phyloP scores from a whole-genome alignment of 306 rosid genomes.

The Luffa acutangula region DNA sequence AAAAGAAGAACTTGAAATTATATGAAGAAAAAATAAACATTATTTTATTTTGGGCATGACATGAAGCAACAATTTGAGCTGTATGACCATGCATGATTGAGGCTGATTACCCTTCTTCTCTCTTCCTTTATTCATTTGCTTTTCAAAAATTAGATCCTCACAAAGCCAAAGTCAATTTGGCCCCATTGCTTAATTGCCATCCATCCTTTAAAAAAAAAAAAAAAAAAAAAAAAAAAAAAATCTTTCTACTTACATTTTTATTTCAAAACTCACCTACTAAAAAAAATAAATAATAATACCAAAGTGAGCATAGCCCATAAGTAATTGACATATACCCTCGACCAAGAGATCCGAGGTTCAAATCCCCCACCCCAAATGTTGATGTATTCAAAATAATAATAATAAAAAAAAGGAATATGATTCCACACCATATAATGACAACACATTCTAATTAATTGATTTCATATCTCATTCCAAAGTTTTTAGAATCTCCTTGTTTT shows the following conservation, averaged over 20 bases:
- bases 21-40: no score
- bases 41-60: neutral
- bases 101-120: neutral
- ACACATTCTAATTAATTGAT: neutral
- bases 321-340: no score
- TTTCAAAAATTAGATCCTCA: neutral
- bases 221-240: no score
- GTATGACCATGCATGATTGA: neutral
- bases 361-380: no score
- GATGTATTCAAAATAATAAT: no score
- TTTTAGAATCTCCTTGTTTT: neutral
- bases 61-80: slow-evolving; percentile 6
- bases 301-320: no score
- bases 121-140: neutral
- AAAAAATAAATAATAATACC: no score
- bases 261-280: neutral
- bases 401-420: neutral
- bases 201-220: neutral
- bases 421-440: neutral
- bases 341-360: no score
- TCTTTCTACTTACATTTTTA: neutral
- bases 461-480: neutral
- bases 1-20: no score
- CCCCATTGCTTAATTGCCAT: neutral
- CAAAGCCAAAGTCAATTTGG: neutral